Base-by-base conservation (phyloP, 2,329 filamentous ascomycete species). In the Verticillium albo-atrum region DNA sequence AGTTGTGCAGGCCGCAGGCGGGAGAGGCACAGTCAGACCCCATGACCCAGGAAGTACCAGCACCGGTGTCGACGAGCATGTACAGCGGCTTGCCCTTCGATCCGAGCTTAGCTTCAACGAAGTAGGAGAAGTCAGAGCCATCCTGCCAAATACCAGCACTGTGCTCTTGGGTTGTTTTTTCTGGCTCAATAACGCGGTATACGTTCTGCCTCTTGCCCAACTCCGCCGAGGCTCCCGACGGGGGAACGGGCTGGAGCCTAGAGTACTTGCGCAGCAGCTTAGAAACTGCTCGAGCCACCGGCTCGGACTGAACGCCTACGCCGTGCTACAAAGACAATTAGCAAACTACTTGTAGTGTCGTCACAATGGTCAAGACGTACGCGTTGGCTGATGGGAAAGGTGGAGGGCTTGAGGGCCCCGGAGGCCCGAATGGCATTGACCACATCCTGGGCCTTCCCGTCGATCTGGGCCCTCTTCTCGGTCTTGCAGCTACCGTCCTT, bases 21-120 rank as follows among this genome's bases (percentile, higher is more conserved):
- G 79, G 72, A 3, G 85, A 85, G 17, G 72, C 79, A 76, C 92
- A 97, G 58, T 81, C 76, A 17, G 85, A 78, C 30, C 88, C 84
- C 85, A 95, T 95, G 23, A 96, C 85, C 92, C 92, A 97, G 14
- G 88, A 92, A 60, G 90, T 91, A 25, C 83, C 83, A 42, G 86
- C 85, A 27, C 87, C 87, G 7, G 86, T 88, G 69, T 89, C 87
- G 60, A 89, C 74, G 27, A 89, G 78, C 81, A 89, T 83, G 65
- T 83, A 84, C 64, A 89, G 65, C 2, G 78, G 70, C 63, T 82
- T 84, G 50, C 73, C 72, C 15, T 76, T 72, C 3, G 85, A 85
- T 15, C 87, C 87, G 17, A 89, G 68, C 34, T 75, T 66, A 17
- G 82, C 82, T 67, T 85, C 72, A 51, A 85, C 72, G 65, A 89